Evolutionary conservation across 2,329 filamentous ascomycete species (phyloP).

Genomic region (Alternaria novae-zelandiae): DNA sequence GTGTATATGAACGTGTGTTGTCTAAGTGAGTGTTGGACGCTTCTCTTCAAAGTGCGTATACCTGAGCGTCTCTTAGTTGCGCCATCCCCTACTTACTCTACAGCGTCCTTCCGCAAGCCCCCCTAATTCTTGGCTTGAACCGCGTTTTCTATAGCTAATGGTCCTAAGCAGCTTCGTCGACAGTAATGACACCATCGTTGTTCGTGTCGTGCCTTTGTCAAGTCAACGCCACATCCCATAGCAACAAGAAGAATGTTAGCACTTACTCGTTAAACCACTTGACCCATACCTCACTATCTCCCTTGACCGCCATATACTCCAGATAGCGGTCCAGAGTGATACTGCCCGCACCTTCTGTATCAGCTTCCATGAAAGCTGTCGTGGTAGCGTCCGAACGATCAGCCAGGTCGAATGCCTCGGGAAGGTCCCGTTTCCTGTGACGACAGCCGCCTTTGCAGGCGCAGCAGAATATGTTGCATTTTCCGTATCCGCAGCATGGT

Average conservation of each 20-base stretch:
- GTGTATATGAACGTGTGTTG: background rate
- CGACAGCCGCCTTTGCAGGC: background rate
- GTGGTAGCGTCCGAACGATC: background rate
- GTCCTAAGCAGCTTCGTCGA: background rate
- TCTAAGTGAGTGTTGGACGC: background rate
- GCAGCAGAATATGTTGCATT: background rate
- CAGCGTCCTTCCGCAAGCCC: background rate
- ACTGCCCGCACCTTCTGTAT: background rate
- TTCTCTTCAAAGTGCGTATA: background rate
- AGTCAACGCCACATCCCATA: background rate
- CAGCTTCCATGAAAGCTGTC: background rate
- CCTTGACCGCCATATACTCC: background rate
- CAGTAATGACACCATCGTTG: background rate
- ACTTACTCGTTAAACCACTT: background rate
- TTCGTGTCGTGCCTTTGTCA: background rate
- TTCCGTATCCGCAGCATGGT: background rate
- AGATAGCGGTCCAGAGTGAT: background rate
- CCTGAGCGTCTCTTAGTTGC: background rate
- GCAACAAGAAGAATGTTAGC: background rate
- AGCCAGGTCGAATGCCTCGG: background rate
- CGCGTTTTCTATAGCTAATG: background rate
- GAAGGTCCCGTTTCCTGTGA: background rate
- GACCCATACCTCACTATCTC: background rate
- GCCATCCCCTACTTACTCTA: background rate
- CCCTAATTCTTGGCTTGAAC: background rate